Base-by-base conservation (phyloP, 306 rosid genomes). In the Coriaria nepalensis region DNA sequence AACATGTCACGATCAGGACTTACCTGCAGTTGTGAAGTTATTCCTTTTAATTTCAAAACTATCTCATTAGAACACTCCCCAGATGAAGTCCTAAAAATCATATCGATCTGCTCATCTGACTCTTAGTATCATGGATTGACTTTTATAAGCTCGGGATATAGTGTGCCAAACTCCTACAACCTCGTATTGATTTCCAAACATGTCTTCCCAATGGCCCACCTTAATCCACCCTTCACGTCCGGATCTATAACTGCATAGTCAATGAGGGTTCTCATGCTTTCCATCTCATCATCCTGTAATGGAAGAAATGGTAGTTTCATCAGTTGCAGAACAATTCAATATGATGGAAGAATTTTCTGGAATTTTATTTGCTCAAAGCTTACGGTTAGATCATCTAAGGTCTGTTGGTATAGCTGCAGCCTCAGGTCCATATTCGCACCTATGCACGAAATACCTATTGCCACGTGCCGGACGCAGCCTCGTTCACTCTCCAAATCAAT, bases 141-240 rank as follows among this genome's bases (percentile, higher is more conserved):
- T 73, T 20, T 8, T 43, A 55, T 67, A 76, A 6, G 43, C 14
- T 37, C 66, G 64, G 10, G 67, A 40, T 38, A 43, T 50, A 42
- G 57, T 52, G 38, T 76, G 78, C 75, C 75, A 61, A 34, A 53
- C 68, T 52, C 71, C 71, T 52, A 60, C 44, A 6, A 80, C 78
- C 42, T 36, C 47, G 71, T 60, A 76, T 43, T 69, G 57, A 47
- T 56, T 63, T 37, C 73, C 71, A 33, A 62, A 70, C 62, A 34
- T 2, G 70, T 29, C 56, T 72, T 67, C n/a, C 77, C 83, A 20
- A 67, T 10, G 10, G 78, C 49, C 87, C 87, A 80, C 62, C 78
- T 75, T 72, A 79, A 68, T 42, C 87, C 77, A 58, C 87, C 82
- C 71, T 60, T 72, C 63, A 72, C 80, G 51, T 64, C 53, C 39